Conservation (phyloP, 257 asterid species). For the Solanum paucissectum region DNA sequence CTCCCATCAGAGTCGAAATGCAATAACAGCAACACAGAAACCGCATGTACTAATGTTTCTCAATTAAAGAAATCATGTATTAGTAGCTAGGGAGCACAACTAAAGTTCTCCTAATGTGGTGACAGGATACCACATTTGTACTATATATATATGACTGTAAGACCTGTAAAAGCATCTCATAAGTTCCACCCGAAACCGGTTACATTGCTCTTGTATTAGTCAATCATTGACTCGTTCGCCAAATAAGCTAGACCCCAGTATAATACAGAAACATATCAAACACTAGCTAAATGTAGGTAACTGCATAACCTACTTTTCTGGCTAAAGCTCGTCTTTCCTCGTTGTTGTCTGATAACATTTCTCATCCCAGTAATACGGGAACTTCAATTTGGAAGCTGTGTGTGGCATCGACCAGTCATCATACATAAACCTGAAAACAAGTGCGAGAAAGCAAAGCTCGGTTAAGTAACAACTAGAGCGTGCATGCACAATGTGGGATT, state of each 20-base stretch:
- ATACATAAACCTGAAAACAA: slow-evolving; percentile 63
- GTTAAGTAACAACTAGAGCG: neutral
- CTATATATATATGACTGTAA: neutral
- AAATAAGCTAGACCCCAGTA: neutral
- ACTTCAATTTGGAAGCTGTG: slow-evolving; percentile 76
- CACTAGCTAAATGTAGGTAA: neutral
- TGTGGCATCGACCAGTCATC: slow-evolving; percentile 91
- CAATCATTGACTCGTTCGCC: neutral
- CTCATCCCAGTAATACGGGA: slow-evolving; percentile 79
- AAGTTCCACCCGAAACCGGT: neutral
- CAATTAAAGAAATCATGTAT: neutral
- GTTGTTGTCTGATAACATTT: slow-evolving; percentile 34
- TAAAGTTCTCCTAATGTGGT: neutral
- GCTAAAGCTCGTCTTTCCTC: slow-evolving; percentile 66
- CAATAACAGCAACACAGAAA: neutral
- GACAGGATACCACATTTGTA: neutral
- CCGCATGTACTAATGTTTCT: neutral
- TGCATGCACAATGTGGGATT: neutral
- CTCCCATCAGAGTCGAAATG: neutral
- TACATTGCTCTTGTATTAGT: neutral
- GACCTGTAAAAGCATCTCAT: neutral
- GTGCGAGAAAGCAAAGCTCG: neutral
- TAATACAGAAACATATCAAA: neutral
- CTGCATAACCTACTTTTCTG: neutral
- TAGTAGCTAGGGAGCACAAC: neutral